Percentiles rank a stretch among this genome's conserved stretches.
Conservation (phyloP, 2,329 filamentous ascomycete genomes). For the Phialophora chinensis region DNA sequence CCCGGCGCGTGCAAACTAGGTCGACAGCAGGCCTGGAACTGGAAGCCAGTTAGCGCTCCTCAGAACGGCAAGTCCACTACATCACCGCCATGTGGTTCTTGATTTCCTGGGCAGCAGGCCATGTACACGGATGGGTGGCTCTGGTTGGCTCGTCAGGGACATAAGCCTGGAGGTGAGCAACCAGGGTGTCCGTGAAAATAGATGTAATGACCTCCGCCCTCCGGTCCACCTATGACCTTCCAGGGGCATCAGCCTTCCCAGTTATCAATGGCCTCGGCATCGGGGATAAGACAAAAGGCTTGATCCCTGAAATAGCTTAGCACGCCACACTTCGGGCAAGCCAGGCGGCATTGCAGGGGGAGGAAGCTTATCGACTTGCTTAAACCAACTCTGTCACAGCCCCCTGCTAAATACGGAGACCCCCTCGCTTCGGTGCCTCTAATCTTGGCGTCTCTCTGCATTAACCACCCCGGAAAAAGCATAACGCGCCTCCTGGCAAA, state of each 20-base stretch:
- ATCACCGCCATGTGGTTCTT: not conserved
- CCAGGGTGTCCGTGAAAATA: not conserved
- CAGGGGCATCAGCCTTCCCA: not conserved
- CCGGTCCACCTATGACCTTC: not conserved
- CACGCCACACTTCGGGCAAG: not conserved
- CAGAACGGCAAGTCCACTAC: not conserved
- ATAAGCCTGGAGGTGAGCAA: not conserved
- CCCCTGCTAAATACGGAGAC: not conserved
- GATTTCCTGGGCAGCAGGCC: not conserved
- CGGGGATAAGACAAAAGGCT: not conserved
- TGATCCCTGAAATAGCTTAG: not conserved
- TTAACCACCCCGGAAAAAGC: not conserved
- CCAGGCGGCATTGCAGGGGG: no score
- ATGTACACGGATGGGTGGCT: not conserved
- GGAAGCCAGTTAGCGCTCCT: no score
- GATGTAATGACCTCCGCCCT: not conserved
- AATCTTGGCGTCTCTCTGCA: not conserved
- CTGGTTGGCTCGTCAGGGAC: not conserved
- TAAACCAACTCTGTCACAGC: not conserved
- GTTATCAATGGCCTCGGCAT: no score
- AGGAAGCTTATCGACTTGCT: not conserved
- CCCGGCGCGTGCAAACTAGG: not conserved
- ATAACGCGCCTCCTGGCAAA: not conserved
- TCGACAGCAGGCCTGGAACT: not conserved
- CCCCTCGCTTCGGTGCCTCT: not conserved